These are phyloP conservation scores for Rusavskia elegans DNA, from an alignment of 495 filamentous ascomycete species.

Conservation along the genomic window DNA sequence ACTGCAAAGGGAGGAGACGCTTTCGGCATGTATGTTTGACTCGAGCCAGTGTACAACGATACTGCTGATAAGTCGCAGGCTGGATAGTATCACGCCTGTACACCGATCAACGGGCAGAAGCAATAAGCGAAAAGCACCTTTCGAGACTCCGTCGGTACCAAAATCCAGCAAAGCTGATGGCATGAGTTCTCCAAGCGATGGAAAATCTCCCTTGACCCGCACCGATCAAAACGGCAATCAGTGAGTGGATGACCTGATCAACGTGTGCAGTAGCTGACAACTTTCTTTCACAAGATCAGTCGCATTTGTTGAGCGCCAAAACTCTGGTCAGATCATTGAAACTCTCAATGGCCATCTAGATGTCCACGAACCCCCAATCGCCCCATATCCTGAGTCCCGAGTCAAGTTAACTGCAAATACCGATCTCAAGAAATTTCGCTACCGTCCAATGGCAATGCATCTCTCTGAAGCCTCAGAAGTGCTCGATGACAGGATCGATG, in stretches of 20 bases:
- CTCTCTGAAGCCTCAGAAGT: slow-evolving; percentile 82
- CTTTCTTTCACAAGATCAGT: slow-evolving; percentile 22
- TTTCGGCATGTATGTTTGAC: slow-evolving; percentile 56
- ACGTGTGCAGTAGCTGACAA: not conserved
- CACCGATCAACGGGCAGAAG: slow-evolving; percentile 33
- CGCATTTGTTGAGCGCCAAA: slow-evolving; percentile 53
- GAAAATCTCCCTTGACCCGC: slow-evolving; percentile 3
- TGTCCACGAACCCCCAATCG: slow-evolving; percentile 50
- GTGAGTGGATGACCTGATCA: slow-evolving; percentile 6
- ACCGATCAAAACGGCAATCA: slow-evolving; percentile 3
- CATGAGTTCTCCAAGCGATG: slow-evolving; percentile 25
- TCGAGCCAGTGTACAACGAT: not conserved
- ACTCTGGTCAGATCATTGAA: slow-evolving; percentile 68
- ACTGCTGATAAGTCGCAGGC: slow-evolving; percentile 25
- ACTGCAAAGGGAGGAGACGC: slow-evolving; percentile 46
- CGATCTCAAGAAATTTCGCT: slow-evolving; percentile 77
- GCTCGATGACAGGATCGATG: slow-evolving; percentile 87
- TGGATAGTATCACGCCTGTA: slow-evolving; percentile 65
- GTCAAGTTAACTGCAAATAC: slow-evolving; percentile 68
- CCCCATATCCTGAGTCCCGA: slow-evolving; percentile 56
- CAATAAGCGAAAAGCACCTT: slow-evolving; percentile 39
- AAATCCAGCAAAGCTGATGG: slow-evolving; percentile 32
- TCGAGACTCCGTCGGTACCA: slow-evolving; percentile 37
- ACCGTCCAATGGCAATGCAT: slow-evolving; percentile 88
- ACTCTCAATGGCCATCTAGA: slow-evolving; percentile 64